These are phyloP conservation scores for Debaryomyces nepalensis DNA, from an alignment of 1,139 yeast species.

Conservation along the genomic window DNA sequence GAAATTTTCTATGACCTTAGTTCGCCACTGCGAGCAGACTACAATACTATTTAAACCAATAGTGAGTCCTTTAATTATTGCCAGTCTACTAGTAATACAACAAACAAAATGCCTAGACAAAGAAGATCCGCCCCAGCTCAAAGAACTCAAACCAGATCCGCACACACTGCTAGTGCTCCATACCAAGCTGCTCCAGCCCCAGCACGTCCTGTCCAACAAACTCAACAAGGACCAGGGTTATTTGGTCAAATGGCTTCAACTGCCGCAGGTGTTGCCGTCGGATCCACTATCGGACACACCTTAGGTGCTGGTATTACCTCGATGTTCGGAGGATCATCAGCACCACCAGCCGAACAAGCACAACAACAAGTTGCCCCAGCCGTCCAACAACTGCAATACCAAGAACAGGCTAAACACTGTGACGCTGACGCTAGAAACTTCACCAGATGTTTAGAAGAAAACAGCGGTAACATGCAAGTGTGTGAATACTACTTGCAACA, in stretches of 20 bases:
- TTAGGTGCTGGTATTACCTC: conserved; percentile 92
- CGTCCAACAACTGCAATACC: conserved; percentile 42
- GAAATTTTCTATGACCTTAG: not conserved
- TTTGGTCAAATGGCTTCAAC: conserved; percentile 98
- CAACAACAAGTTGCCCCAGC: conserved; percentile 46
- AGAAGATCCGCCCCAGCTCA: conserved; percentile 69
- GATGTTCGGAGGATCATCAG: conserved; percentile 82
- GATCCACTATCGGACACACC: conserved; percentile 96
- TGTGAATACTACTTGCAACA: conserved; percentile 97
- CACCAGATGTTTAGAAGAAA: conserved; percentile 93
- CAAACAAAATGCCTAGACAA: conserved; percentile 59
- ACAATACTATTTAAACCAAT: conserved; percentile 4
- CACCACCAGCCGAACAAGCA: conserved; percentile 55
- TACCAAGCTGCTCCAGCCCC: conserved; percentile 44
- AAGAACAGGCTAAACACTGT: conserved; percentile 66
- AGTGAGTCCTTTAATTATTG: conserved; percentile 1
- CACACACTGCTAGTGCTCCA: conserved; percentile 72
- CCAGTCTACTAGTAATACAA: not conserved
- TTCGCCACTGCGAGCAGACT: conserved; percentile 11
- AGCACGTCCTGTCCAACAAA: conserved; percentile 48
- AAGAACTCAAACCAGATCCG: conserved; percentile 68
- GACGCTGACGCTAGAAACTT: conserved; percentile 93
- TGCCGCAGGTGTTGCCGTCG: conserved; percentile 99
- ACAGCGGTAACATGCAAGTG: conserved; percentile 92
- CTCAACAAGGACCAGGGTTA: conserved; percentile 68